Base-by-base conservation (phyloP, 2,329 filamentous ascomycete species). In the Penicillium sp. region DNA sequence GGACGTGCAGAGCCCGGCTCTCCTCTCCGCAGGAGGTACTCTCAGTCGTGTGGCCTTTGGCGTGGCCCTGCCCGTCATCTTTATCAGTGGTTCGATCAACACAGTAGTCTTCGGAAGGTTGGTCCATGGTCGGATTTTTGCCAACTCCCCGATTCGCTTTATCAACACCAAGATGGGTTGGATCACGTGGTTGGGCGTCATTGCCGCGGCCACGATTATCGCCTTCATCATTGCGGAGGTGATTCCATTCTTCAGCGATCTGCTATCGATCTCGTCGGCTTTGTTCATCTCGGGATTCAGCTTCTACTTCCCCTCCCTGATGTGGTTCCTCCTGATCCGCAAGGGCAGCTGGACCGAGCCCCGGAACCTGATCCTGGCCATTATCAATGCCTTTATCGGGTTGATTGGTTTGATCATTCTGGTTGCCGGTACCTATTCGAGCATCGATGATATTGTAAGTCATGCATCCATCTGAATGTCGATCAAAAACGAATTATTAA, bases 281-380 rank as follows among this genome's bases (percentile, higher is more conserved):
- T 84, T 95, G 1, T 94, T 95, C 72, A 91, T 94, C 77, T 92
- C 89, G 69, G 92, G 92, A 49, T 96, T 95, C 82, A 94, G 94
- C 73, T 96, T 95, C 81, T 96, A 84, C 38, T 70, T 88, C 38
- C 78, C 82, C 1, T 84, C 85, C 47, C 78, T 78, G 64, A 70
- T 72, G 70, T 73, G 70, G 70, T 73, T 72, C 56, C 62, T 70
- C 44, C 61, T 73, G 33, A 65, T 73, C 53, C 69, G 70, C 10
- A 56, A 72, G 50, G 70, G 70, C 15, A 61, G 60, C 44, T 72
- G 70, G 70, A 62, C 60, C 22, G 60, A 68, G 22, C 59, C 55
- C 35, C 82, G 83, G 26, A 82, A 80, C 50, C 50, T 85, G 4
- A 84, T 86, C 47, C 83, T 87, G 24, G 76, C 79, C 13, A 47